phyloP scores from a whole-genome alignment of 2,329 filamentous ascomycete species.

The Colletotrichum godetiae region DNA sequence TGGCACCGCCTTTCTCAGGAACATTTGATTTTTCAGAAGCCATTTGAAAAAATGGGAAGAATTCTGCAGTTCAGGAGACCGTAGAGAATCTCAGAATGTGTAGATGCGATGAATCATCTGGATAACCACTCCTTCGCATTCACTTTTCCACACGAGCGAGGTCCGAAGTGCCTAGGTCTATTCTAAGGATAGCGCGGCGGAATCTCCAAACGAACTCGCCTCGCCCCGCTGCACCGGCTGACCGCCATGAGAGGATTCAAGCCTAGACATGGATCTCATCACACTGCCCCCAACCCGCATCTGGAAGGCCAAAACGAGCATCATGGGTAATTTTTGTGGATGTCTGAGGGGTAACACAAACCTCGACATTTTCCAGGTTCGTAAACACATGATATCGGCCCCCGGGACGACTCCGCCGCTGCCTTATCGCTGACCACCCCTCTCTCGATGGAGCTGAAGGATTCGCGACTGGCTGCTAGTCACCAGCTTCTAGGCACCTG shows the following conservation, averaged over 20 bases:
- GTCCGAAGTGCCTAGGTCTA: neutral
- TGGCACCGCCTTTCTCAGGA: neutral
- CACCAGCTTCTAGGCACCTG: conserved; percentile 2
- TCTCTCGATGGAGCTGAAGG: conserved; percentile 8
- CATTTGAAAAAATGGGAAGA: neutral
- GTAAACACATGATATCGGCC: neutral
- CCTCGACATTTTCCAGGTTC: neutral
- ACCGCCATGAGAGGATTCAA: conserved; percentile 6
- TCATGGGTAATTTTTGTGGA: neutral
- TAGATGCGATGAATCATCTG: neutral
- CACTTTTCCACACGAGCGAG: neutral
- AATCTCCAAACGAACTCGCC: neutral
- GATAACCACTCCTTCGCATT: no score
- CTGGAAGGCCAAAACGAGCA: conserved; percentile 4
- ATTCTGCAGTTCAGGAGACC: neutral
- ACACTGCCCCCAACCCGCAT: conserved; percentile 9
- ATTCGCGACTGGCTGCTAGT: conserved; percentile 1
- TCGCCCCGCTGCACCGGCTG: conserved; percentile 13
- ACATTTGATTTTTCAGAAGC: neutral
- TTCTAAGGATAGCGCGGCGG: neutral
- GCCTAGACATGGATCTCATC: conserved; percentile 17
- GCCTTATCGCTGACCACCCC: conserved; percentile 26
- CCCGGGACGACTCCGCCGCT: neutral
- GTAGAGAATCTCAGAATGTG: neutral
- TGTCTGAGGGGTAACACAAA: neutral